These are phyloP conservation scores for Candida wancherniae DNA, from an alignment of 805 yeast species.

Conservation along the genomic window DNA sequence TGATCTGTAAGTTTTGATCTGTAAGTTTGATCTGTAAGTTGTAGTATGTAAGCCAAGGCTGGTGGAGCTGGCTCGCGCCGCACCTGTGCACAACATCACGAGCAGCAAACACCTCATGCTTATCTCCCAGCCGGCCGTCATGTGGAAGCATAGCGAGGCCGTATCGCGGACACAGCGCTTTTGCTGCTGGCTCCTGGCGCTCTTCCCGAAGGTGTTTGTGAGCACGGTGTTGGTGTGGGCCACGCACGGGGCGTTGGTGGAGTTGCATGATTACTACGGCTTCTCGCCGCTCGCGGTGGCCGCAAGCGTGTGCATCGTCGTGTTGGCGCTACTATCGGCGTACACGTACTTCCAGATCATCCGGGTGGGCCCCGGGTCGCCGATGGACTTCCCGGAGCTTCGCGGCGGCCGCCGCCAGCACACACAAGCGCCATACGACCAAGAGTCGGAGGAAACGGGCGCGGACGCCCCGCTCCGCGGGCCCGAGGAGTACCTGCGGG, in stretches of 20 bases:
- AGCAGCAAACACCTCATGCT: constrained; percentile 8
- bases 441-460: neutral
- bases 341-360: constrained; percentile 52
- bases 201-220: constrained; percentile 49
- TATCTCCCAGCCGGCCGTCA: constrained; percentile 11
- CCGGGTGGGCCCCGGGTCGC: constrained; percentile 60
- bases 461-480: neutral
- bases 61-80: too few relatives aligned
- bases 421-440: constrained; percentile 12
- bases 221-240: constrained; percentile 45
- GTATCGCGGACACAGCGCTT: constrained; percentile 14
- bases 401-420: constrained; percentile 15
- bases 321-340: constrained; percentile 32
- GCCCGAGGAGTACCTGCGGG: constrained; percentile 2
- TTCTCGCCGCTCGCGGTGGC: constrained; percentile 12
- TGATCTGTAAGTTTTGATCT: too few relatives aligned
- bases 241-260: constrained; percentile 32
- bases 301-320: too few relatives aligned
- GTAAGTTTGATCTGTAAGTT: too few relatives aligned
- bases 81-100: too few relatives aligned
- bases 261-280: constrained; percentile 19
- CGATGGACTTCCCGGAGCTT: constrained; percentile 50
- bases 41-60: too few relatives aligned
- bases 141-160: constrained; percentile 14
- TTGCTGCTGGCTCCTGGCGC: constrained; percentile 33